Percentiles rank a stretch among this genome's conserved stretches.
These are phyloP conservation scores for Blastobotrys raffinosifermentans DNA, from an alignment of 1,139 yeast genomes.

Conservation along the genomic window DNA sequence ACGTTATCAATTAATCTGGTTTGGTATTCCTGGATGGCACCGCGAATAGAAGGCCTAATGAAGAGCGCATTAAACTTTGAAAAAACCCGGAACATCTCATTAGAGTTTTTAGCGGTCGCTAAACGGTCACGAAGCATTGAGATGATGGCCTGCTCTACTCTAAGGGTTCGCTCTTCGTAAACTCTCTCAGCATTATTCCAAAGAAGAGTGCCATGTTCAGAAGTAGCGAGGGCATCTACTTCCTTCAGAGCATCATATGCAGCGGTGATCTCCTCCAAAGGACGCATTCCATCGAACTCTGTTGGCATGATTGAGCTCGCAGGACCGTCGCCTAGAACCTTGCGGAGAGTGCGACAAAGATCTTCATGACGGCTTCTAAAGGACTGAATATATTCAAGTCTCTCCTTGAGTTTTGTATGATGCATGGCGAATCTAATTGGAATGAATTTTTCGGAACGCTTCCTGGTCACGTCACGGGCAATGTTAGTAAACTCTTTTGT, in stretches of 20 bases:
- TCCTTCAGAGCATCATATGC: constrained; percentile 40
- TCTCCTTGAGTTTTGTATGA: constrained; percentile 42
- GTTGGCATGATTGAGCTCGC: constrained; percentile 9
- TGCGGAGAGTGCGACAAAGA: constrained; percentile 36
- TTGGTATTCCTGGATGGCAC: constrained; percentile 53
- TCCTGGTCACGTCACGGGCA: constrained; percentile 70
- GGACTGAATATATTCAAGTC: constrained; percentile 40
- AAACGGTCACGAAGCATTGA: constrained; percentile 37
- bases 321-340: constrained; percentile 26
- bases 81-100: constrained; percentile 47
- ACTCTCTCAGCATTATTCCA: constrained; percentile 40
- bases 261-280: constrained; percentile 34
- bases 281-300: constrained; percentile 25
- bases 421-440: constrained; percentile 53
- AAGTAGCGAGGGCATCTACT: constrained; percentile 38
- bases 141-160: constrained; percentile 44
- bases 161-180: constrained; percentile 40
- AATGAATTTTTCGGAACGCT: constrained; percentile 66
- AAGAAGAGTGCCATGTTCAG: constrained; percentile 31
- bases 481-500: constrained; percentile 51
- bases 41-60: constrained; percentile 46
- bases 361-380: constrained; percentile 55
- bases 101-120: constrained; percentile 37
- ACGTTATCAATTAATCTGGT: constrained; percentile 43
- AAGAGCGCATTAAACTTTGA: constrained; percentile 44